phyloP scores from a whole-genome alignment of 2,329 filamentous ascomycete genomes.

The Apiospora pterosperma region DNA sequence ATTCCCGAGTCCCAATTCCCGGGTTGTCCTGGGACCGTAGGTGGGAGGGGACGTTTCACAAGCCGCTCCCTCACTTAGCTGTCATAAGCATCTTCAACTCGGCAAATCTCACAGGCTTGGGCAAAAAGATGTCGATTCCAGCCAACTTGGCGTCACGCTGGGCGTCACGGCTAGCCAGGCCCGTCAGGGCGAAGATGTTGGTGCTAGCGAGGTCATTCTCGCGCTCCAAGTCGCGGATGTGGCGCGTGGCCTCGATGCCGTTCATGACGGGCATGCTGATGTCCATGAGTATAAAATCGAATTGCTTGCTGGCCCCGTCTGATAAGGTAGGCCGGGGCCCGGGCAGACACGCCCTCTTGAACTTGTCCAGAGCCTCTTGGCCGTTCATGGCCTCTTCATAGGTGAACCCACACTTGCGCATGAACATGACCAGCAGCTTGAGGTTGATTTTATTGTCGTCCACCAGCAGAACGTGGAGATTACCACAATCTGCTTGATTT shows the following conservation, averaged over 20 bases:
- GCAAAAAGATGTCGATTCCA: slow-evolving; percentile 44
- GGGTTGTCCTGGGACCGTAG: background rate
- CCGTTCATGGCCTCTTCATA: slow-evolving; percentile 43
- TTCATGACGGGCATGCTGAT: slow-evolving; percentile 56
- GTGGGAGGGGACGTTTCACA: background rate
- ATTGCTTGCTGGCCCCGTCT: slow-evolving; percentile 14
- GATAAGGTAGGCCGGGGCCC: slow-evolving; percentile 10
- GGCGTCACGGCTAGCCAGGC: slow-evolving; percentile 45
- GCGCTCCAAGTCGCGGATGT: slow-evolving; percentile 45
- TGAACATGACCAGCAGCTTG: slow-evolving; percentile 37
- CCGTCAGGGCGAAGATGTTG: slow-evolving; percentile 50
- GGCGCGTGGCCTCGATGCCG: slow-evolving; percentile 44
- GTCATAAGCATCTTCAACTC: slow-evolving; percentile 32
- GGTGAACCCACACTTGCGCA: slow-evolving; percentile 37
- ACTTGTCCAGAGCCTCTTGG: slow-evolving; percentile 42
- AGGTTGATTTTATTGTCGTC: slow-evolving; percentile 42
- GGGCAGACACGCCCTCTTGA: slow-evolving; percentile 23
- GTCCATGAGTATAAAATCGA: slow-evolving; percentile 41
- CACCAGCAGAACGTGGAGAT: slow-evolving; percentile 30
- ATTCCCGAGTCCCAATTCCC: background rate
- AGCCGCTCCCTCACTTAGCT: background rate
- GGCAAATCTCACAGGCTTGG: slow-evolving; percentile 45
- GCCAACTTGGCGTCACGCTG: slow-evolving; percentile 39
- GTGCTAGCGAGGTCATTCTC: slow-evolving; percentile 36
- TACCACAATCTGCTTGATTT: background rate